Conservation (phyloP, 768 basidiomycete species). For the Mycena sanguinolenta region DNA sequence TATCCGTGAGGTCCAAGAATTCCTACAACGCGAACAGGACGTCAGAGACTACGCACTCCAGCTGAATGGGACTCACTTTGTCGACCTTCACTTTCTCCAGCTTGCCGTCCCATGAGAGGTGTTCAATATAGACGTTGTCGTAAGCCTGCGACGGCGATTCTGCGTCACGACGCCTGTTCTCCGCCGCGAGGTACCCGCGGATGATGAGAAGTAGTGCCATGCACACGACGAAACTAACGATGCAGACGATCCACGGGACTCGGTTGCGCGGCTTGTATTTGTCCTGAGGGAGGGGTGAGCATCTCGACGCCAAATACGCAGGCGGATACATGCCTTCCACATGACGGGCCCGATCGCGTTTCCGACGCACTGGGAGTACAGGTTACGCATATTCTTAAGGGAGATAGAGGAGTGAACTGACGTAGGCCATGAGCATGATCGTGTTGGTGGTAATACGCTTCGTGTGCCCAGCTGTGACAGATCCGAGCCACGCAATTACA, state of each 20-base stretch:
- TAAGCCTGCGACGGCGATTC: not conserved
- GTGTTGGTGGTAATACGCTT: not conserved
- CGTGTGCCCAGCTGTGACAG: not conserved
- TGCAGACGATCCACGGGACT: not conserved
- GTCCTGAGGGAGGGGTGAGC: not conserved
- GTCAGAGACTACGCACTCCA: not conserved
- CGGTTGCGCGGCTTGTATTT: not conserved
- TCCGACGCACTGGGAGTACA: not conserved
- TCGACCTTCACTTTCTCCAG: slow-evolving; percentile 4
- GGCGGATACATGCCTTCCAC: not conserved
- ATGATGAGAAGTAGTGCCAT: not conserved
- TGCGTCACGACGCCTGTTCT: not conserved
- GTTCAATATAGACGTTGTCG: slow-evolving; percentile 3
- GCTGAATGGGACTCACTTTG: slow-evolving; percentile 2
- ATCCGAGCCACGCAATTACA: not conserved
- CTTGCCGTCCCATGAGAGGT: not conserved
- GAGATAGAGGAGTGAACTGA: not conserved
- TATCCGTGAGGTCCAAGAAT: slow-evolving; percentile 8
- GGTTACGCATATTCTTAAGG: not conserved
- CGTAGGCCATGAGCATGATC: not conserved
- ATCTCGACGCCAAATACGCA: not conserved
- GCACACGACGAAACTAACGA: not conserved
- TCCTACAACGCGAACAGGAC: not conserved
- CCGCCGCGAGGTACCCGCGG: not conserved
- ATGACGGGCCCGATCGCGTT: not conserved